phyloP scores from a whole-genome alignment of 2,329 filamentous ascomycete genomes.

The Sordariomycetes sp. region DNA sequence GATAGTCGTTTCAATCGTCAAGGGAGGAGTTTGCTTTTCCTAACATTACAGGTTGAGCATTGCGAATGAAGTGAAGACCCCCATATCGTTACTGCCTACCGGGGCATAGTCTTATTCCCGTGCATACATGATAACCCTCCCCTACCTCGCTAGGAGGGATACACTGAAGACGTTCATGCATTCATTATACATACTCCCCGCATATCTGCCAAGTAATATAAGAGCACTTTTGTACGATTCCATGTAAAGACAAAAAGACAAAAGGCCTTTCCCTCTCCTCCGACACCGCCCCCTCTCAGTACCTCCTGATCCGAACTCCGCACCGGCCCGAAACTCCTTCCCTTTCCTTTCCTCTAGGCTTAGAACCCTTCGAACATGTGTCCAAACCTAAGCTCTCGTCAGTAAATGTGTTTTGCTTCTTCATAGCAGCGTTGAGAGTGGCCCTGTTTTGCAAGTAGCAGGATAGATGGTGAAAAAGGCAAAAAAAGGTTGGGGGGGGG shows the following conservation, averaged over 20 bases:
- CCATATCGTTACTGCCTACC: too few species aligned
- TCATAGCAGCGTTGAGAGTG: too few species aligned
- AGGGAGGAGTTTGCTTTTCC: too few species aligned
- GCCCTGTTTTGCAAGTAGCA: slow-evolving; percentile 7
- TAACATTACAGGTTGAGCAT: too few species aligned
- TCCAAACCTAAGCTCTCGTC: slow-evolving; percentile 40
- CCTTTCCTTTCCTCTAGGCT: slow-evolving; percentile 9
- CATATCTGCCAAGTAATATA: neutral
- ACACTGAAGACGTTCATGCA: too few species aligned
- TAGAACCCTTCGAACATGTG: slow-evolving; percentile 67
- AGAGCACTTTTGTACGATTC: neutral
- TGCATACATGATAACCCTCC: too few species aligned
- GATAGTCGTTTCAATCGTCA: too few species aligned
- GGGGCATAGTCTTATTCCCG: too few species aligned
- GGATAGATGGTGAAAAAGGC: neutral
- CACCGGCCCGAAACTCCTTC: neutral
- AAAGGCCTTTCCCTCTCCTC: neutral
- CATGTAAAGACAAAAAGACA: too few species aligned
- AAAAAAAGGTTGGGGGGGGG: neutral
- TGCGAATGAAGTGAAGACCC: too few species aligned
- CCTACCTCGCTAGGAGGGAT: too few species aligned
- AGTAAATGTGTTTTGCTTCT: too few species aligned
- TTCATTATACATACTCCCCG: neutral
- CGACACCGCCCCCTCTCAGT: neutral
- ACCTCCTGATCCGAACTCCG: neutral